Base-by-base conservation (phyloP, 2,329 filamentous ascomycete species). In the Penicillium sumatraense region DNA sequence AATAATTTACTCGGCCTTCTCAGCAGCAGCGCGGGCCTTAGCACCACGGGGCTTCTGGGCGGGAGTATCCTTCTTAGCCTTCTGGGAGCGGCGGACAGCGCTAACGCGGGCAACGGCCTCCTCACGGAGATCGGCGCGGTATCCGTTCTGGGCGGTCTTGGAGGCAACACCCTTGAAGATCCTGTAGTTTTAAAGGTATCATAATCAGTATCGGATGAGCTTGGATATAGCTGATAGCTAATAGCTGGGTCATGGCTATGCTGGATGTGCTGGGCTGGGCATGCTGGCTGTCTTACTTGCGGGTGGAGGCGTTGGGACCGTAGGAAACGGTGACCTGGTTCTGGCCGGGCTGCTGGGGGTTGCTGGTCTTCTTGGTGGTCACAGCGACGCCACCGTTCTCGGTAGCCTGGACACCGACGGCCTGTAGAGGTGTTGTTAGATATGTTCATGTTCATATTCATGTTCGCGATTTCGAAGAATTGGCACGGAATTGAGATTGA, bases 111-210 rank as follows among this genome's bases (percentile, higher is more conserved):
- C 83, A 72, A 98, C 88, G 70, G 93, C 93, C 71, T 83, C 83
- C 72, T 85, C 80, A 68, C 89, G 89, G 78, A 93, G 84, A 76
- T 93, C 90, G 71, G 84, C 72, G 70, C 90, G 90, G 89, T 98
- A 99, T 74, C 88, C 86, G 75, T 85, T 84, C 86, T 91, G 92
- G 78, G 91, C 89, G 70, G 88, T 86, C 76, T 83, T 82, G 83
- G 86, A 89, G 81, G 92, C 92, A 76, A 98, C 86, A 71, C 85
- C 84, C 83, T 89, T 90, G 88, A 93, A 98, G 81, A 89, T 89
- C 86, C 91, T 95, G 65, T 48, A 63, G 49, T 7, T n/a, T n/a
- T 16, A 49, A 27, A 51, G 13, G 6, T 8, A 40, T 33, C 14
- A 18, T n/a, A 40, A 33, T 62, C 29, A 56, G 41, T 33, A 41